Percentiles rank a stretch among this genome's conserved stretches.
Evolutionary conservation across 2,329 filamentous ascomycete species (phyloP).

Genomic region (Colletotrichum spinosum): DNA sequence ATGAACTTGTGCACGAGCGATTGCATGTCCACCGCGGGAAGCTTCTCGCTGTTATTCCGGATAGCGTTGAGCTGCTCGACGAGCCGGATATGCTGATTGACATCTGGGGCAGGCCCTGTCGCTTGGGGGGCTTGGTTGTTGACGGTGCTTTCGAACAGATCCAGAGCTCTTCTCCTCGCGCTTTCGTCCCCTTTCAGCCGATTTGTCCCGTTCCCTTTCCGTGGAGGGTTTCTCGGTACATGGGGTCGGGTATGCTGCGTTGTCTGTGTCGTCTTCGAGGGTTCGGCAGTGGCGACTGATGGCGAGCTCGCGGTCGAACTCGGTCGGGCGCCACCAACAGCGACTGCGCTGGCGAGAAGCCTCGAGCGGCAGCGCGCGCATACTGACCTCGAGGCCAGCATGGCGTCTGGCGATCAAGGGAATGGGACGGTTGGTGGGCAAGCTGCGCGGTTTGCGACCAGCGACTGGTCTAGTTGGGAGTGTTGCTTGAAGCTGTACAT

Average conservation of each 20-base stretch:
- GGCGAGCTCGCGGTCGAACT: conserved; percentile 32
- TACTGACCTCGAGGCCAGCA: conserved; percentile 49
- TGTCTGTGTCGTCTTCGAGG: conserved; percentile 4
- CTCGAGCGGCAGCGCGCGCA: conserved; percentile 48
- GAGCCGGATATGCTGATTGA: conserved; percentile 12
- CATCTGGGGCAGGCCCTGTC: neutral
- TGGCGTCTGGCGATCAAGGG: conserved; percentile 36
- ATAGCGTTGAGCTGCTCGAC: conserved; percentile 20
- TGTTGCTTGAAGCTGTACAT: too few relatives aligned
- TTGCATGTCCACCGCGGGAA: conserved; percentile 2
- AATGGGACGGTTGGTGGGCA: neutral
- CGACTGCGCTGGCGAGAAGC: conserved; percentile 25
- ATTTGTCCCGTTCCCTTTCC: neutral
- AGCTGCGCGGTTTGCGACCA: conserved; percentile 1
- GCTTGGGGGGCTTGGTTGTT: conserved; percentile 13
- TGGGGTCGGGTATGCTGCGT: conserved; percentile 1
- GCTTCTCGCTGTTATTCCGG: conserved; percentile 4
- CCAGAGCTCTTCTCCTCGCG: conserved; percentile 27
- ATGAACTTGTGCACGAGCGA: conserved; percentile 8
- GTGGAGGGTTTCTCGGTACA: neutral
- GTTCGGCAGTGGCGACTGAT: conserved; percentile 16
- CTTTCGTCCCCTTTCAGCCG: neutral
- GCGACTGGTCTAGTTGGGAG: neutral
- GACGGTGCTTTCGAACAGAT: conserved; percentile 38
- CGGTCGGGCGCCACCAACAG: conserved; percentile 10